Base-by-base conservation (phyloP, 73 alveolate genomes). In the Paramecium bursaria region DNA sequence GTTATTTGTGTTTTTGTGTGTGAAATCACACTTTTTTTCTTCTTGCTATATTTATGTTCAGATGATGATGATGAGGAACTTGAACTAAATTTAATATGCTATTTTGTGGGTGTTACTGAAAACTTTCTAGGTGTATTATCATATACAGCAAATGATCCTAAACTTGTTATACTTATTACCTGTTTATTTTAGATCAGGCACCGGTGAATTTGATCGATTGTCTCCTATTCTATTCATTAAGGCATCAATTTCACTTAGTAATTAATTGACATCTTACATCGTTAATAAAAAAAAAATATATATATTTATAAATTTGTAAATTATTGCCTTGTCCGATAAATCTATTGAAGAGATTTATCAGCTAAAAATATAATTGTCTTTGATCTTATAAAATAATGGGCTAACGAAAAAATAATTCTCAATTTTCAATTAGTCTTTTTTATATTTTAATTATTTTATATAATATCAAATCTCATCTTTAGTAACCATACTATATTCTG, bases 401-500 rank as follows among this genome's bases (percentile, higher is more conserved):
- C n/a, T n/a, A n/a, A n/a, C n/a, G n/a, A n/a, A n/a, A n/a, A n/a
- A n/a, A n/a, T n/a, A n/a, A n/a, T n/a, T n/a, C n/a, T n/a, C n/a
- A n/a, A n/a, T n/a, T n/a, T n/a, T n/a, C n/a, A n/a, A n/a, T n/a
- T n/a, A n/a, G n/a, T n/a, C n/a, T n/a, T n/a, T n/a, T n/a, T n/a
- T n/a, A n/a, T n/a, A n/a, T n/a, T n/a, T n/a, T n/a, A n/a, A n/a
- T n/a, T n/a, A n/a, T n/a, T n/a, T n/a, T n/a, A n/a, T n/a, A n/a
- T n/a, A n/a, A n/a, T n/a, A n/a, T n/a, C n/a, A n/a, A n/a, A n/a
- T n/a, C n/a, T n/a, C n/a, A n/a, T 67, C 82, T 17, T 67, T 47
- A 39, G 61, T 67, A 15, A 67, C 44, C 82, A 67, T 67, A 23
- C 82, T 67, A 42, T 67, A 67, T 67, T 67, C 82, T 11, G 33